These are phyloP conservation scores for Aspergillus sclerotioniger DNA, from an alignment of 495 filamentous ascomycete genomes.

Conservation along the genomic window DNA sequence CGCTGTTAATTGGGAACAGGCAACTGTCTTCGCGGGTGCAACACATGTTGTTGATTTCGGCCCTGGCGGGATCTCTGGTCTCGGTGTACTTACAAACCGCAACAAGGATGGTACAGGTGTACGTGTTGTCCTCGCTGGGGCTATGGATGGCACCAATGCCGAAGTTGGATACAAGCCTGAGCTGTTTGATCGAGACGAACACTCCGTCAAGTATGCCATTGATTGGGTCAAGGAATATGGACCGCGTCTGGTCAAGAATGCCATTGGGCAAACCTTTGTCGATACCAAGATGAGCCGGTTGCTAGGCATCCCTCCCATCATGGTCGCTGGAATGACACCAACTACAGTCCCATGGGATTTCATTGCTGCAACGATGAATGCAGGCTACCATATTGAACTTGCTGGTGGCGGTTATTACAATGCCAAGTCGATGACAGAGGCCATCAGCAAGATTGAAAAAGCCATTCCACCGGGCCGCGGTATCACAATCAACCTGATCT, in stretches of 20 bases:
- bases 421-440: slow-evolving; percentile 83
- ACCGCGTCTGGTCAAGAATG: slow-evolving; percentile 82
- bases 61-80: slow-evolving; percentile 91
- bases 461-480: slow-evolving; percentile 85
- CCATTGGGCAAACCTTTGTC: slow-evolving; percentile 81
- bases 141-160: slow-evolving; percentile 81
- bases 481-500: slow-evolving; percentile 93
- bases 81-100: slow-evolving; percentile 94
- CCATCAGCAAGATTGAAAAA: slow-evolving; percentile 85
- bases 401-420: slow-evolving; percentile 93
- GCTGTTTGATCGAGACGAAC: slow-evolving; percentile 91
- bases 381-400: slow-evolving; percentile 90
- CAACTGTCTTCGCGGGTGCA: slow-evolving; percentile 81
- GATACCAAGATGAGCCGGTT: slow-evolving; percentile 98
- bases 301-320: slow-evolving; percentile 81
- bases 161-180: slow-evolving; percentile 97
- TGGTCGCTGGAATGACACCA: slow-evolving; percentile 97
- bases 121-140: slow-evolving; percentile 87
- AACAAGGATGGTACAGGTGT: slow-evolving; percentile 99
- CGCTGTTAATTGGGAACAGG: slow-evolving; percentile 90
- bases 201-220: slow-evolving; percentile 92
- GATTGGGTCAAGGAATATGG: slow-evolving; percentile 98
- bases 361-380: slow-evolving; percentile 92
- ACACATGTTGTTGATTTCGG: slow-evolving; percentile 97
- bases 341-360: slow-evolving; percentile 94